Evolutionary conservation across 768 basidiomycete genomes (phyloP).

Genomic region (Rubroboletus pulcherrimus): DNA sequence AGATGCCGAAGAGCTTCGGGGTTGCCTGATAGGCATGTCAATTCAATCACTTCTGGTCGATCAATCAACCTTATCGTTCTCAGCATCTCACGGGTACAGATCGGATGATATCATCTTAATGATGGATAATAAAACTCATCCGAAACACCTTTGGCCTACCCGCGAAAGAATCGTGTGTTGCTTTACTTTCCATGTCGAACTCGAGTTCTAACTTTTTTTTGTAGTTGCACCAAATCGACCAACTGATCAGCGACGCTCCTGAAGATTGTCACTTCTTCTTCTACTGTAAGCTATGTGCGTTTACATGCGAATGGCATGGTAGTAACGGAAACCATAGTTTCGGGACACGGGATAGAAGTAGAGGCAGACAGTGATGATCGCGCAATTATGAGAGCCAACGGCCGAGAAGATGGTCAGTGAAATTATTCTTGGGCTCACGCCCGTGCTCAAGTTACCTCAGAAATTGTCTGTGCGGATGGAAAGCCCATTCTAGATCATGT

Average conservation of each 20-base stretch:
- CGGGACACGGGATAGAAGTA: slow-evolving; percentile 22
- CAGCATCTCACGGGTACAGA: slow-evolving; percentile 38
- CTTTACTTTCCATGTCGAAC: neutral
- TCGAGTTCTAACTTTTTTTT: neutral
- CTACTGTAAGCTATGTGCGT: slow-evolving; percentile 40
- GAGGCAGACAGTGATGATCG: slow-evolving; percentile 22
- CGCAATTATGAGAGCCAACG: slow-evolving; percentile 41
- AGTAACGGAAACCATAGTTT: slow-evolving; percentile 5
- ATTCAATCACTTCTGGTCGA: neutral
- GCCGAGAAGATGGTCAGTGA: slow-evolving; percentile 44
- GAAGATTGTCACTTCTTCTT: slow-evolving; percentile 50
- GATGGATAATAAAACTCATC: slow-evolving; percentile 33
- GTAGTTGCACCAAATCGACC: slow-evolving; percentile 39
- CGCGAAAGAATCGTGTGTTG: slow-evolving; percentile 41
- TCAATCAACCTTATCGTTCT: neutral
- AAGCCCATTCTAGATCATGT: slow-evolving; percentile 24
- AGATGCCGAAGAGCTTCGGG: slow-evolving; percentile 13
- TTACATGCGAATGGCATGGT: neutral
- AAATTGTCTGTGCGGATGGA: slow-evolving; percentile 20
- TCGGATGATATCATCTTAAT: slow-evolving; percentile 40
- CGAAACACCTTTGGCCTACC: slow-evolving; percentile 38
- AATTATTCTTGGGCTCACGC: neutral
- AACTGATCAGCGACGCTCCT: slow-evolving; percentile 39
- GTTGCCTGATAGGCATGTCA: slow-evolving; percentile 17
- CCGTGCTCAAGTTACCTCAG: slow-evolving; percentile 5